Base-by-base conservation (phyloP, 2,329 filamentous ascomycete species). In the Colletotrichum neosansevieriae region DNA sequence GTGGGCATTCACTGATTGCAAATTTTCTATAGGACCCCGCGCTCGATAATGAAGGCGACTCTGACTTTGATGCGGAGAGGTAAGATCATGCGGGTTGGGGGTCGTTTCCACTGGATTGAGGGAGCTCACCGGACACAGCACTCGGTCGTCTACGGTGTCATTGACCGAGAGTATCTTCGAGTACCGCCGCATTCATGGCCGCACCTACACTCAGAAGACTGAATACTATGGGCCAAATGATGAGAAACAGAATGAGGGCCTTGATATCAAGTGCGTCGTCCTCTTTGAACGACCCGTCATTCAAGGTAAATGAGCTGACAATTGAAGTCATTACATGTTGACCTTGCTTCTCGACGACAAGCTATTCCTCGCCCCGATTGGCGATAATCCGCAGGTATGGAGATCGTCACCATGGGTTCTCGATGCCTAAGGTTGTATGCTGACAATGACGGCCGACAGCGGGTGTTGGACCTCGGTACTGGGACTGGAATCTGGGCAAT, bases 401-500 rank as follows among this genome's bases (percentile, higher is more conserved):
- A 24, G 24, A 24, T 24, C 24, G 24, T 24, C 24, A 24, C 24
- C 24, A 24, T 24, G 24, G 24, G 24, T 24, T 24, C 24, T 24
- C 5, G 24, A 24, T 24, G 24, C 24, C 3, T 4, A 24, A 24
- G 24, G 24, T 24, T 24, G 24, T 24, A 24, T 24, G 24, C 24
- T 24, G 24, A 24, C 24, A 15, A 56, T 24, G 19, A 2, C 29
- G 4, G 3, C 2, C 3, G 6, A 76, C 3, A 81, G 59, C 79
- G 76, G 64, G 81, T 83, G 54, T 75, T 81, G 7, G 81, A 83
- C 65, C 59, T 83, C 5, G 81, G 81, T 3, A 82, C 81, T 0
- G 81, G 81, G 0, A 83, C 81, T 2, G 81, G 81, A 0, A 77
- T 82, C 7, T 83, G 81, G 81, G 80, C 80, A 4, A 80, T 83